These are phyloP conservation scores for Dysphania ambrosioides DNA, from an alignment of 148 eudicot genomes.

Conservation along the genomic window DNA sequence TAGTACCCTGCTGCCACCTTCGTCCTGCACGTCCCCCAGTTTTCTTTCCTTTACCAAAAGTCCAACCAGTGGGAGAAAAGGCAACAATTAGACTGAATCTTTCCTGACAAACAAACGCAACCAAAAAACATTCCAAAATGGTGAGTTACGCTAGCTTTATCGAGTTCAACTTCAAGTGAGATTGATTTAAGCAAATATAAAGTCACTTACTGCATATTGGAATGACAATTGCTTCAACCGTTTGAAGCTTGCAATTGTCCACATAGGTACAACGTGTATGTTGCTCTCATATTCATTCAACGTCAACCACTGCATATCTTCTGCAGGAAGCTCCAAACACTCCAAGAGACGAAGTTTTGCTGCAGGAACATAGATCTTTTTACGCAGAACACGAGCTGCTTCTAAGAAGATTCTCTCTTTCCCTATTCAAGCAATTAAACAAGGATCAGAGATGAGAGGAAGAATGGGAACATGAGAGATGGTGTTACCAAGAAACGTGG, in stretches of 20 bases:
- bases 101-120: slow-evolving; percentile 40
- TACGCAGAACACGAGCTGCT: slow-evolving; percentile 74
- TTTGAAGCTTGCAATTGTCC: slow-evolving; percentile 93
- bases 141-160: not conserved
- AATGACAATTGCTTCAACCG: slow-evolving; percentile 63
- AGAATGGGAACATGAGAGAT: not conserved
- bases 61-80: slow-evolving; percentile 96
- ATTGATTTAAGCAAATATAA: not conserved
- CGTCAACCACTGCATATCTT: slow-evolving; percentile 89
- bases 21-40: slow-evolving; percentile 77
- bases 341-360: slow-evolving; percentile 78
- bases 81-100: slow-evolving; percentile 79
- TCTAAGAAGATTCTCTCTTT: slow-evolving; percentile 88
- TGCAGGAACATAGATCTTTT: slow-evolving; percentile 67
- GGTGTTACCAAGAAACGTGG: slow-evolving; percentile 17
- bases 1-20: slow-evolving; percentile 94
- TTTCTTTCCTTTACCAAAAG: slow-evolving; percentile 84
- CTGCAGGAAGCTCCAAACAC: slow-evolving; percentile 65
- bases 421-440: slow-evolving; percentile 39
- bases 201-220: slow-evolving; percentile 64
- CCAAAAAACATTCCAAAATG: slow-evolving; percentile 8
- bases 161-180: not conserved
- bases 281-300: slow-evolving; percentile 74
- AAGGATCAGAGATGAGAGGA: slow-evolving; percentile 5
- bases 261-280: slow-evolving; percentile 94